These are phyloP conservation scores for Phanerodontia chrysosporium DNA, from an alignment of 768 basidiomycete species.

Conservation along the genomic window DNA sequence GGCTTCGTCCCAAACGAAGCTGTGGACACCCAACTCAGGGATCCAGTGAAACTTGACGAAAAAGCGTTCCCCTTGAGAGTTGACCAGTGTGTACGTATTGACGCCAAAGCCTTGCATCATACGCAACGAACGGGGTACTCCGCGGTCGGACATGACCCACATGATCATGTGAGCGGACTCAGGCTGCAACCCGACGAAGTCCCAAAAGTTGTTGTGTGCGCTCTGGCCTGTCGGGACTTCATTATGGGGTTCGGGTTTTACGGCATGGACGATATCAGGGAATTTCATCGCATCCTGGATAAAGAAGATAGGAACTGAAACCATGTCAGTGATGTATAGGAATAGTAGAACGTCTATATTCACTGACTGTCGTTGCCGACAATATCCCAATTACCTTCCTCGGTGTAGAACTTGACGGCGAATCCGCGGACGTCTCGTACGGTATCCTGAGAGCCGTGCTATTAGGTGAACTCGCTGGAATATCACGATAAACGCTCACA, in stretches of 20 bases:
- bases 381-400: constrained; percentile 85
- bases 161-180: constrained; percentile 44
- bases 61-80: constrained; percentile 56
- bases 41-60: constrained; percentile 91
- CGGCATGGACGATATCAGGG: constrained; percentile 81
- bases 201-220: constrained; percentile 90
- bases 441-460: constrained; percentile 46
- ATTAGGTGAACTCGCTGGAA: not conserved
- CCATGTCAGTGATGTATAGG: not conserved
- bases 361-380: constrained; percentile 62
- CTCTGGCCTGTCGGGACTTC: constrained; percentile 68
- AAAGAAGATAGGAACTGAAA: constrained; percentile 65
- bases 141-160: constrained; percentile 86
- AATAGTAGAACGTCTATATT: not conserved
- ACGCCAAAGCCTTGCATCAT: constrained; percentile 92
- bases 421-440: constrained; percentile 88
- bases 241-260: constrained; percentile 81
- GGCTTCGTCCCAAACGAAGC: constrained; percentile 86
- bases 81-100: constrained; percentile 78
- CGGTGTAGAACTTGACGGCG: constrained; percentile 77
- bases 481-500: constrained; percentile 35
- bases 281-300: constrained; percentile 83
- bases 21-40: constrained; percentile 79
- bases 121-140: constrained; percentile 77
- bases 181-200: constrained; percentile 68